Evolutionary conservation across 2,329 filamentous ascomycete species (phyloP), one percentile per base, ranked within the genome.

Genomic region (Fusarium ambrosium): DNA sequence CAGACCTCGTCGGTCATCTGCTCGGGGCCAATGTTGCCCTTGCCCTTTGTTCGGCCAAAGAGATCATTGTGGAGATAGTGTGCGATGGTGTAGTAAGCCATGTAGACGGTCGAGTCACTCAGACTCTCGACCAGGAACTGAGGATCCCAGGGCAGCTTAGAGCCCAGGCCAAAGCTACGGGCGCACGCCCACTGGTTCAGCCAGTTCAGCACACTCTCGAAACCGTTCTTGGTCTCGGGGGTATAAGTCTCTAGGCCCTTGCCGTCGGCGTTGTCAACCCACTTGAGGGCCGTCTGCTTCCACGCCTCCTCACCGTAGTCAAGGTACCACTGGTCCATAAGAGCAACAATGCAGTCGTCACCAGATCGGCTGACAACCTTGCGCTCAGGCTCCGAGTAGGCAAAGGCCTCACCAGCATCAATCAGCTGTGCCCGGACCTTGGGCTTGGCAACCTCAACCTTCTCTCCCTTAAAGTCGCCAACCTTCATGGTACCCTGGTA

Each of bases 261-360:
- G 69, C 90, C 89, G 70, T 92, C 88, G 66, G 88, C 89, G 80
- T 92, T 91, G 64, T 90, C 89, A 56, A 97, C 91, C 81, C 93
- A 92, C 76, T 92, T 89, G 64, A 95, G 87, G 16, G 93, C 94
- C 51, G 89, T 87, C 72, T 93, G 86, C 80, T 94, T 94, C 97
- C 97, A 98, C 60, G 92, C 89, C 51, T 94, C 94, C 84, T 95
- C 94, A 72, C 97, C 97, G 80, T 99, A 99, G 85, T 98, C 96
- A 79, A 99, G 87, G 85, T 97, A 99, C 95, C 97, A 99, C 85
- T 99, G 97, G 79, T 98, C 96, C 80, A 98, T 92, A 76, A 96
- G 92, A 34, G 95, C 94, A 69, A 97, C 96, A 68, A 98, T 95
- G 82, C 97, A 98, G 77, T 97, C 94, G 80, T 98, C 96, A 32